These are phyloP conservation scores for Murraya koenigii DNA, from an alignment of 345 rosid genomes.

Conservation along the genomic window DNA sequence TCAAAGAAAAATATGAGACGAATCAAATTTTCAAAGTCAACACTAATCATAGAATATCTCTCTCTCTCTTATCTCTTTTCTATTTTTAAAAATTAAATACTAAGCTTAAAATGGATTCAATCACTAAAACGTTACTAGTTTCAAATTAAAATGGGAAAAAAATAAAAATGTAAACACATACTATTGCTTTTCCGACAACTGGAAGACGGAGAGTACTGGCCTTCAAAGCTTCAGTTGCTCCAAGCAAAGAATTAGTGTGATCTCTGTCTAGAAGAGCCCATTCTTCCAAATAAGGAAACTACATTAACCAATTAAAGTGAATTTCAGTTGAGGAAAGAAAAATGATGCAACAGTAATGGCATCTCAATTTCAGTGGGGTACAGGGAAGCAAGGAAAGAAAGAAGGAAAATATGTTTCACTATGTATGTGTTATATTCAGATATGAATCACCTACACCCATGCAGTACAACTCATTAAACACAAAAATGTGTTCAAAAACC, in stretches of 20 bases:
- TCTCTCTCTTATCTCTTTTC: background rate
- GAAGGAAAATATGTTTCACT: background rate
- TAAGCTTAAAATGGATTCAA: background rate
- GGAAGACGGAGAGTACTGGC: conserved; percentile 98
- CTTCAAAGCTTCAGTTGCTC: conserved; percentile 84
- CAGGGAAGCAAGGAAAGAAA: background rate
- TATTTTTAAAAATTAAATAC: too few species aligned
- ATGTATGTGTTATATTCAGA: background rate
- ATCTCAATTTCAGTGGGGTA: background rate
- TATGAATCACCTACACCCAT: background rate
- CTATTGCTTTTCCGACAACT: conserved; percentile 68
- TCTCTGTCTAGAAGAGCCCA: conserved; percentile 76
- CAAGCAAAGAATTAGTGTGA: conserved; percentile 64
- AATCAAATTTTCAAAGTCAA: background rate
- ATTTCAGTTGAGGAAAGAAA: conserved; percentile 14
- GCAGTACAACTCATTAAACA: background rate
- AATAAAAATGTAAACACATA: conserved; percentile 24
- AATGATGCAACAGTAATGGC: background rate
- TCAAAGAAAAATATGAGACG: background rate
- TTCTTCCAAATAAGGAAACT: conserved; percentile 67
- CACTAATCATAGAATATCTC: background rate
- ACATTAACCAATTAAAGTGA: conserved; percentile 22
- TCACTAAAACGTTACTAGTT: background rate
- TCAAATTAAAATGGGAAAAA: conserved; percentile 1
- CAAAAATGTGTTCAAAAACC: background rate